A percentile compares a stretch with the other conserved stretches of the same genome.
Evolutionary conservation across 2,329 filamentous ascomycete species (phyloP).

Genomic region (Fusarium liriodendri): DNA sequence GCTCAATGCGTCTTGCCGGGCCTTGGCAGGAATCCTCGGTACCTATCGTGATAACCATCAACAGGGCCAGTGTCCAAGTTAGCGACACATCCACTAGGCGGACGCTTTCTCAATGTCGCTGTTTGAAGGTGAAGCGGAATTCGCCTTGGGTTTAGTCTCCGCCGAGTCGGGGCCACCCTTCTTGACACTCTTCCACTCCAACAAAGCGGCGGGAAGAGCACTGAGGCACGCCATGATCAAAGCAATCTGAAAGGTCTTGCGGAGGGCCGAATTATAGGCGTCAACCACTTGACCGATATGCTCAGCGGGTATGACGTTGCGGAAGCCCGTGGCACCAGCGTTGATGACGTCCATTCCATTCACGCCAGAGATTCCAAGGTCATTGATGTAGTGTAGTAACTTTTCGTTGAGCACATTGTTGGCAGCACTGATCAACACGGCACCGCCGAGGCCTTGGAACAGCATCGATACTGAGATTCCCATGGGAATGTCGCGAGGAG

Average conservation of each 20-base stretch:
- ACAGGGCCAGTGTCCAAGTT: too few species aligned
- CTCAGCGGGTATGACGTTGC: not conserved
- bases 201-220: conserved; percentile 4
- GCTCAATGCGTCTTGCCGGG: not conserved
- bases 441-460: not conserved
- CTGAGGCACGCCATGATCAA: conserved; percentile 58
- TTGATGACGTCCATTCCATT: conserved; percentile 1
- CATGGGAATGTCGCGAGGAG: not conserved
- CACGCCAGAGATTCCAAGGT: conserved; percentile 24
- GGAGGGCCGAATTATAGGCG: conserved; percentile 72
- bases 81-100: not conserved
- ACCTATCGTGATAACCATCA: not conserved
- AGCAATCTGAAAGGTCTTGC: conserved; percentile 69
- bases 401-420: not conserved
- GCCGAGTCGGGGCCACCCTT: not conserved
- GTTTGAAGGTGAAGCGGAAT: not conserved
- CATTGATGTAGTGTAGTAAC: not conserved
- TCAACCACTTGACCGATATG: not conserved
- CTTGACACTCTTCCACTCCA: conserved; percentile 33
- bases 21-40: not conserved
- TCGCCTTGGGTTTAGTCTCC: not conserved
- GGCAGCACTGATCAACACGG: not conserved
- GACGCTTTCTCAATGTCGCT: not conserved
- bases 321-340: conserved; percentile 14
- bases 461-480: not conserved